phyloP scores from a whole-genome alignment of 2,329 filamentous ascomycete species.

The Clonostachys rosea region DNA sequence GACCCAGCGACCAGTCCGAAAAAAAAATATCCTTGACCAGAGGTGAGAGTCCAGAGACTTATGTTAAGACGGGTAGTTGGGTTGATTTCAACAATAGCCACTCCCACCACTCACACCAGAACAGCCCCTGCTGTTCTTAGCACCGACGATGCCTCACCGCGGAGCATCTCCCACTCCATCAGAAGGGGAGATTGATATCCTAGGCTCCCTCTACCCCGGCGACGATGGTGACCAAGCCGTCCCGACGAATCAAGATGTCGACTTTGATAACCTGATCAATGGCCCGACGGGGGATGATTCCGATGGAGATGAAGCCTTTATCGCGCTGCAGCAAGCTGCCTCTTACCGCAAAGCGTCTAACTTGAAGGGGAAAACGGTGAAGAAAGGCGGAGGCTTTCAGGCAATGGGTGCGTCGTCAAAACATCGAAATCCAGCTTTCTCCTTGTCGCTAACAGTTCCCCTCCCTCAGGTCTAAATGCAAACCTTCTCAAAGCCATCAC shows the following conservation, averaged over 20 bases:
- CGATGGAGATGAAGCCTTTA: conserved; percentile 81
- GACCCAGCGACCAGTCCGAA: conserved; percentile 6
- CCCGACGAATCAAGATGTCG: conserved; percentile 39
- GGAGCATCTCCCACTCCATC: conserved; percentile 77
- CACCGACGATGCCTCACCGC: conserved; percentile 60
- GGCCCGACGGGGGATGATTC: conserved; percentile 44
- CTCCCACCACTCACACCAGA: too few relatives aligned
- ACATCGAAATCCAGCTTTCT: neutral
- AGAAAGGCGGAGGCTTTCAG: conserved; percentile 96
- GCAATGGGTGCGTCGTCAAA: conserved; percentile 64
- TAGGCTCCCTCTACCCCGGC: conserved; percentile 67
- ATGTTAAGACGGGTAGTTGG: too few relatives aligned
- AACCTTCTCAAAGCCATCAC: conserved; percentile 86
- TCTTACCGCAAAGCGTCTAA: conserved; percentile 83
- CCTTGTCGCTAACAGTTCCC: neutral
- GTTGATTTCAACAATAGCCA: too few relatives aligned
- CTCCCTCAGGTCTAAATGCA: conserved; percentile 60
- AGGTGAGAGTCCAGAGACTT: neutral
- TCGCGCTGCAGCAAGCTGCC: conserved; percentile 80
- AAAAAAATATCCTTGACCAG: conserved; percentile 13
- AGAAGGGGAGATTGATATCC: conserved; percentile 89
- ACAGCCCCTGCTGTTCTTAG: too few relatives aligned
- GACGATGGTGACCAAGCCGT: conserved; percentile 37
- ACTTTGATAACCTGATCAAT: conserved; percentile 59
- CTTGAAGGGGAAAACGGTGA: conserved; percentile 77